Percentiles rank a stretch among this genome's conserved stretches.
These are phyloP conservation scores for Trichosporon coremiiforme DNA, from an alignment of 1,284 basidiomycete species.

Conservation along the genomic window DNA sequence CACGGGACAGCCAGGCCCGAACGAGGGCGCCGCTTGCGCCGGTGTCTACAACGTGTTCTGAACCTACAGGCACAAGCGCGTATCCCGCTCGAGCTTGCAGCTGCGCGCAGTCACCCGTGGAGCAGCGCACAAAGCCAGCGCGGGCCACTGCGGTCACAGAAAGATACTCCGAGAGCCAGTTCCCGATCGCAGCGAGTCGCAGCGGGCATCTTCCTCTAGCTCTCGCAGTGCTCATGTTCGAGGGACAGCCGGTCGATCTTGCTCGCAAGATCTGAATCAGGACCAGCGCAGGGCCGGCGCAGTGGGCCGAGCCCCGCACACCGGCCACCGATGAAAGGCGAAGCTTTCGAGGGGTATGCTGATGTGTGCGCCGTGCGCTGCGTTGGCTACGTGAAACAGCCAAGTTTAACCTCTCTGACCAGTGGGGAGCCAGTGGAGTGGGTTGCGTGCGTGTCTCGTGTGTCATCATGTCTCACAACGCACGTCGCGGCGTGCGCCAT, in stretches of 20 bases:
- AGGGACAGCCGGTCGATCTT: background rate
- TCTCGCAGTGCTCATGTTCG: background rate
- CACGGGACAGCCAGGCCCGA: background rate
- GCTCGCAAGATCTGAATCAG: background rate
- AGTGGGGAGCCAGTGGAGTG: slow-evolving; percentile 6
- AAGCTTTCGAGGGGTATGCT: background rate
- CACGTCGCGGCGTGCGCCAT: background rate
- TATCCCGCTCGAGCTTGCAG: background rate
- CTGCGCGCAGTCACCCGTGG: background rate
- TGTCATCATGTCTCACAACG: slow-evolving; percentile 19
- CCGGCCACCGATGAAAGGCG: background rate
- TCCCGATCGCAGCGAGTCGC: slow-evolving; percentile 7
- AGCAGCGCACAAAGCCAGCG: background rate
- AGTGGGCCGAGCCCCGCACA: background rate
- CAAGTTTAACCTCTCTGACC: background rate
- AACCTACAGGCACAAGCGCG: background rate
- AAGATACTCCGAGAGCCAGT: slow-evolving; percentile 12
- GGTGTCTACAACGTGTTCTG: background rate
- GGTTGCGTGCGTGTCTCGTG: slow-evolving; percentile 10
- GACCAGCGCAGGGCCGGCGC: background rate
- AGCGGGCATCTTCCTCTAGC: background rate
- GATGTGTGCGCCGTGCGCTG: background rate
- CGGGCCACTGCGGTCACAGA: slow-evolving; percentile 2
- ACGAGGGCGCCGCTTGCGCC: slow-evolving; percentile 2
- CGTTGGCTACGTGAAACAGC: background rate